phyloP scores from a whole-genome alignment of 139 green algal species.

The Closterium sp. region DNA sequence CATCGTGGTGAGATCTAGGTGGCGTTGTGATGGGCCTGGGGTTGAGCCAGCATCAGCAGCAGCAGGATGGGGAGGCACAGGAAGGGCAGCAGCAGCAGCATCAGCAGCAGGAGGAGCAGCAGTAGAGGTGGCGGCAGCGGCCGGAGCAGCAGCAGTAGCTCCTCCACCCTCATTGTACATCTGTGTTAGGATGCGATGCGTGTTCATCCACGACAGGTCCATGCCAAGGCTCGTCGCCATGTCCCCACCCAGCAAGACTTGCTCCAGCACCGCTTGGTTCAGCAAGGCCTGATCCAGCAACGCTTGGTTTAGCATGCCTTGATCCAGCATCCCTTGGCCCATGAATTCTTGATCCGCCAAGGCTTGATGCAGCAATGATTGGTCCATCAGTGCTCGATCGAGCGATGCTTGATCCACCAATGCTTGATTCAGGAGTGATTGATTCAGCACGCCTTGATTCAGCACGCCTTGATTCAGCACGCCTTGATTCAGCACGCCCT shows the following conservation, averaged over 20 bases:
- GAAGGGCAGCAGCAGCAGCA: no score
- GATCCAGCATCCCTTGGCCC: not conserved
- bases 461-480: not conserved
- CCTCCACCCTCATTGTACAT: no score
- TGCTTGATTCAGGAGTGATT: not conserved
- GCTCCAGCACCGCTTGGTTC: not conserved
- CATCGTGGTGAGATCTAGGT: no score
- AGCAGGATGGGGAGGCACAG: no score
- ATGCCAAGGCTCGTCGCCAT: not conserved
- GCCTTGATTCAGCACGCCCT: not conserved
- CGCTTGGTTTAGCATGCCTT: not conserved
- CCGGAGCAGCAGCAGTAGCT: no score
- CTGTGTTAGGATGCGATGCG: not conserved
- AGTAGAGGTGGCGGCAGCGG: no score
- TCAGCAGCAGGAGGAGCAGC: not conserved
- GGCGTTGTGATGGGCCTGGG: no score
- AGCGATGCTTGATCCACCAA: not conserved
- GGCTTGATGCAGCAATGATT: not conserved
- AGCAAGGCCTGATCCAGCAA: not conserved
- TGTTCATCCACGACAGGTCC: not conserved
- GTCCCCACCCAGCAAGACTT: not conserved
- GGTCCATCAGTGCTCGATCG: not conserved
- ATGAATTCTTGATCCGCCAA: not conserved
- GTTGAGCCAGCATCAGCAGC: no score
- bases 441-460: not conserved